Conservation (phyloP, 768 basidiomycete genomes). For the Termitomyces sp. region DNA sequence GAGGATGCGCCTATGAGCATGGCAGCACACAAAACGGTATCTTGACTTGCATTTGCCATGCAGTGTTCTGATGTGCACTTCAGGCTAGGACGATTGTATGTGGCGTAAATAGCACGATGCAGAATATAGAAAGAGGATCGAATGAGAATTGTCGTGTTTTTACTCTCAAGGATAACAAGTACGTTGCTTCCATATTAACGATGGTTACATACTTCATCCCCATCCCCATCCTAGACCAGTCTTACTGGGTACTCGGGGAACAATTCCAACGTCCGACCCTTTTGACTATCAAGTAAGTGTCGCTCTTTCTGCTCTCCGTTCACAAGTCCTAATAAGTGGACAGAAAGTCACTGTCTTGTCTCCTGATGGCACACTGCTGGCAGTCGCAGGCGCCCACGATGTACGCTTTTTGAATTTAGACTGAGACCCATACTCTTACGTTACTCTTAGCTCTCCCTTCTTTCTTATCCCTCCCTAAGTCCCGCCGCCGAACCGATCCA, state of each 20-base stretch:
- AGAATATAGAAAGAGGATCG: conserved; percentile 52
- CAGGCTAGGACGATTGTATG: conserved; percentile 60
- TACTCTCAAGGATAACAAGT: conserved; percentile 54
- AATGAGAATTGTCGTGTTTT: conserved; percentile 88
- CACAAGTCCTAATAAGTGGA: conserved; percentile 9
- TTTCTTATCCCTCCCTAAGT: conserved; percentile 54
- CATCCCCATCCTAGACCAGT: conserved; percentile 39
- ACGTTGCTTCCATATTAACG: conserved; percentile 14
- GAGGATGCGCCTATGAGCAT: conserved; percentile 99
- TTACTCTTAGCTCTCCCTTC: conserved; percentile 49
- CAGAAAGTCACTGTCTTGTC: conserved; percentile 90
- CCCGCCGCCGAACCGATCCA: conserved; percentile 45
- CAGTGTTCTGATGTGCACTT: conserved; percentile 1
- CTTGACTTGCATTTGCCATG: conserved; percentile 9
- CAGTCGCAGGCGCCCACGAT: conserved; percentile 67
- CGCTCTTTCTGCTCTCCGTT: not conserved
- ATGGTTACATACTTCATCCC: not conserved
- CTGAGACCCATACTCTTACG: not conserved
- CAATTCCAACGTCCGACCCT: conserved; percentile 49
- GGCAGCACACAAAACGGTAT: conserved; percentile 58
- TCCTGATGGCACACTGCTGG: conserved; percentile 56
- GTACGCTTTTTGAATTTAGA: conserved; percentile 32
- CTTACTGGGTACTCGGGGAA: conserved; percentile 47
- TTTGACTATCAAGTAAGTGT: conserved; percentile 83
- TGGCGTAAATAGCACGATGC: conserved; percentile 78